Evolutionary conservation across 139 green algal species (phyloP).

Genomic region (Closterium sp.): DNA sequence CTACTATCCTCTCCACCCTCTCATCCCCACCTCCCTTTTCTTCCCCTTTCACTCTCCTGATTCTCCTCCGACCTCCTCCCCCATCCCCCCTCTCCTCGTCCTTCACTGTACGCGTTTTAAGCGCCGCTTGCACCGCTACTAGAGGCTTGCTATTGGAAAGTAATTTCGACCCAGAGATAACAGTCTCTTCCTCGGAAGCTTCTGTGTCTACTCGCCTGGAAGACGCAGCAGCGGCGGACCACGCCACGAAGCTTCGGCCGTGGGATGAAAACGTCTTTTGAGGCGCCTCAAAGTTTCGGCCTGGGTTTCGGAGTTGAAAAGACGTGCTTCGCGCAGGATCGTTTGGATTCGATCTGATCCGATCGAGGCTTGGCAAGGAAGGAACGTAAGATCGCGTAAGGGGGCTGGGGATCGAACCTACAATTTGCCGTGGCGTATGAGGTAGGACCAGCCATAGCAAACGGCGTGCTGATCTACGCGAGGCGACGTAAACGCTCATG

Average conservation of each 20-base stretch:
- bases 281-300: too few relatives aligned
- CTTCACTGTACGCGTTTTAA: not conserved
- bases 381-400: not conserved
- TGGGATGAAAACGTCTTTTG: too few relatives aligned
- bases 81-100: not conserved
- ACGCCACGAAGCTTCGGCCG: not conserved
- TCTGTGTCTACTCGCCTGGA: not conserved
- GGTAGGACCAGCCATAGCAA: not conserved
- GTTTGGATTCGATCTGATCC: not conserved
- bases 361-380: not conserved
- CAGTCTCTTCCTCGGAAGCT: not conserved
- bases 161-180: not conserved
- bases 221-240: not conserved
- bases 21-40: not conserved
- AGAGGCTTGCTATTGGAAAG: not conserved
- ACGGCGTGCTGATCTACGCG: not conserved
- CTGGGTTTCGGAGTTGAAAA: not conserved
- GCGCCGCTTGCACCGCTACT: not conserved
- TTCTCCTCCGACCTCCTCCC: not conserved
- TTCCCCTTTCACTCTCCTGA: not conserved
- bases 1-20: slow-evolving; percentile 2
- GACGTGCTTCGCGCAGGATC: not conserved
- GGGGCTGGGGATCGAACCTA: too few relatives aligned
- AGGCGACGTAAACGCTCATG: not conserved
- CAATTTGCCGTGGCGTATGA: not conserved